These are phyloP conservation scores for Populus hybrid DNA, from an alignment of 441 rosid species.

Conservation along the genomic window DNA sequence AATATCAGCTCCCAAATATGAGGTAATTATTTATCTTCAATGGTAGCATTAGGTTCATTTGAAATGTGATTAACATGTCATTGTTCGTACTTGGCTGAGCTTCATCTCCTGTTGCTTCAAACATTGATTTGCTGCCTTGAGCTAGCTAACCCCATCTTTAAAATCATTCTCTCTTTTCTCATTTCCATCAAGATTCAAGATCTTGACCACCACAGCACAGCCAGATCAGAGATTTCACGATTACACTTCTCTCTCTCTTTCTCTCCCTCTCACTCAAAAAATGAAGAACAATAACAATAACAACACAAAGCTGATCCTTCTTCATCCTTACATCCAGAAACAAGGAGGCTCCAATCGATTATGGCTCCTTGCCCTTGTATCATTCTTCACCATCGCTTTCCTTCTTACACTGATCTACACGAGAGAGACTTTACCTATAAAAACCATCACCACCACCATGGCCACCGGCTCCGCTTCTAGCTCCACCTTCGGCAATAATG, in stretches of 20 bases:
- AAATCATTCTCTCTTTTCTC: conserved; percentile 29
- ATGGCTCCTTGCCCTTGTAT: conserved; percentile 82
- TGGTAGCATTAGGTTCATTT: conserved; percentile 20
- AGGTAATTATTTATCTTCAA: conserved; percentile 21
- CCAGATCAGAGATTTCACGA: background rate
- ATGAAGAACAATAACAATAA: conserved; percentile 50
- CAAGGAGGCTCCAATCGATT: conserved; percentile 77
- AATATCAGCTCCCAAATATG: background rate
- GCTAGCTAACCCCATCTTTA: conserved; percentile 29
- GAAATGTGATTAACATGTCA: conserved; percentile 26
- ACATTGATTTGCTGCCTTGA: conserved; percentile 8
- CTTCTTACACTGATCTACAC: conserved; percentile 78
- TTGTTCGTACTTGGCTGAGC: conserved; percentile 24
- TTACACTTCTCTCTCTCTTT: background rate
- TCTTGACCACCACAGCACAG: conserved; percentile 16
- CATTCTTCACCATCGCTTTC: conserved; percentile 74
- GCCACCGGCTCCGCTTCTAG: conserved; percentile 13
- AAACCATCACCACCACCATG: conserved; percentile 21
- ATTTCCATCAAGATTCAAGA: conserved; percentile 24
- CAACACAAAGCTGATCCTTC: conserved; percentile 86
- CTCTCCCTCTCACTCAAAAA: background rate
- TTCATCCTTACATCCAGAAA: conserved; percentile 89
- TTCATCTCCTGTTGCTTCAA: conserved; percentile 16
- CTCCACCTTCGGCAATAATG: conserved; percentile 14
- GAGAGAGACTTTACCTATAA: conserved; percentile 45